phyloP scores from a whole-genome alignment of 2,329 filamentous ascomycete species.

The Fusarium annulatum region DNA sequence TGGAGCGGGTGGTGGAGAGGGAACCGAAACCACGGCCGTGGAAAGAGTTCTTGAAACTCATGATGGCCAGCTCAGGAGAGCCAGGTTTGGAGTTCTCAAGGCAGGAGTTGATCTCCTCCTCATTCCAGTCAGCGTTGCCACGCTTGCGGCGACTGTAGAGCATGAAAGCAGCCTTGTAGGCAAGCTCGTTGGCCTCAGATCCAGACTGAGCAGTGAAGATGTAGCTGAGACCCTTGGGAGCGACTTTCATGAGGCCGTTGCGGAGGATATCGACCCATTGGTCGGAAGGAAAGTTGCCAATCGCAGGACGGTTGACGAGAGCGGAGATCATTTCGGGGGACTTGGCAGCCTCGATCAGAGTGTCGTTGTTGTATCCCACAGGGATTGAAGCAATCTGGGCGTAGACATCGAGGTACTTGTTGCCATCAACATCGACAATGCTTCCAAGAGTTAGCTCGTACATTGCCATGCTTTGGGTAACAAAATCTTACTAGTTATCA shows the following conservation, averaged over 20 bases:
- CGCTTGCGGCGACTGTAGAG: constrained; percentile 78
- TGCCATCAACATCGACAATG: constrained; percentile 62
- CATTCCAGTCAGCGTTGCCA: constrained; percentile 76
- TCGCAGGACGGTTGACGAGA: constrained; percentile 81
- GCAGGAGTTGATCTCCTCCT: constrained; percentile 72
- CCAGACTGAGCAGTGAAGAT: constrained; percentile 85
- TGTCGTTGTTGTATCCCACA: constrained; percentile 83
- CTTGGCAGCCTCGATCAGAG: constrained; percentile 71
- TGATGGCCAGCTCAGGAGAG: constrained; percentile 78
- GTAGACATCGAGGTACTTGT: constrained; percentile 66
- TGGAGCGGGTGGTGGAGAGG: constrained; percentile 82
- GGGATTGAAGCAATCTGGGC: constrained; percentile 88
- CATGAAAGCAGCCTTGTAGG: constrained; percentile 90
- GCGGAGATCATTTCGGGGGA: constrained; percentile 78
- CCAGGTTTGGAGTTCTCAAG: constrained; percentile 81
- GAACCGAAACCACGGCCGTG: constrained; percentile 84
- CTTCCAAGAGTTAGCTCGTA: constrained; percentile 32
- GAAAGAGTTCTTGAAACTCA: constrained; percentile 83
- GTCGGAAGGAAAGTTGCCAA: constrained; percentile 83
- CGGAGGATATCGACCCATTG: constrained; percentile 79
- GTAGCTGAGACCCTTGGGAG: constrained; percentile 79
- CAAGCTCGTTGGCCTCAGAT: constrained; percentile 85
- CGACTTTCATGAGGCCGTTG: constrained; percentile 76
- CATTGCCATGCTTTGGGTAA: no score
- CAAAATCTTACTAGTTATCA: constrained; percentile 58